Evolutionary conservation across 2,329 filamentous ascomycete genomes (phyloP).

Genomic region (Elsinoe australis): DNA sequence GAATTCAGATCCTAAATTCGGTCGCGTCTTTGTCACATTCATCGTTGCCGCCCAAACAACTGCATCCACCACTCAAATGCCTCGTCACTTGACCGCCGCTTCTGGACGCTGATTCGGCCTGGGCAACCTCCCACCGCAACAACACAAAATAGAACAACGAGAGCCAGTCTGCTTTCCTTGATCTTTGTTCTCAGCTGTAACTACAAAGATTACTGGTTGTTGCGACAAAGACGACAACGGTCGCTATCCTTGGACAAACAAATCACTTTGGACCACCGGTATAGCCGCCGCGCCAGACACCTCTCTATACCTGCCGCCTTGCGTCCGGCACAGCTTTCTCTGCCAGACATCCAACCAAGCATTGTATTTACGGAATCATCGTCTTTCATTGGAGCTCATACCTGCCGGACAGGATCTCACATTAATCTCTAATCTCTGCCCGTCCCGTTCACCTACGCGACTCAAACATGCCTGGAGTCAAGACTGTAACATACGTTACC

Average conservation of each 20-base stretch:
- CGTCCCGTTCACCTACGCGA: too few relatives aligned
- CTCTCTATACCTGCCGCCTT: too few relatives aligned
- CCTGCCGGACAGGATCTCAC: too few relatives aligned
- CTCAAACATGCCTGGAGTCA: conserved; percentile 43
- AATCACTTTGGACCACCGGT: too few relatives aligned
- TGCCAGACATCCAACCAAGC: too few relatives aligned
- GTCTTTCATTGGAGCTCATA: too few relatives aligned
- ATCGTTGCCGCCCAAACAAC: conserved; percentile 15
- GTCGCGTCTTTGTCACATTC: conserved; percentile 1
- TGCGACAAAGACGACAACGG: neutral
- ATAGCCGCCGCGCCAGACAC: too few relatives aligned
- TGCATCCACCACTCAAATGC: conserved; percentile 1
- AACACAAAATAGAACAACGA: neutral
- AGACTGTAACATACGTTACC: conserved; percentile 85
- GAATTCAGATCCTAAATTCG: too few relatives aligned
- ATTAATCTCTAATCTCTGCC: too few relatives aligned
- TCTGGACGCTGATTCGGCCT: conserved; percentile 9
- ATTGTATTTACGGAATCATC: too few relatives aligned
- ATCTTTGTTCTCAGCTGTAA: neutral
- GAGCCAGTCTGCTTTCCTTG: neutral
- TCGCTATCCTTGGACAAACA: too few relatives aligned
- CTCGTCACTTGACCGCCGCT: conserved; percentile 16
- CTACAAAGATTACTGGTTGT: neutral
- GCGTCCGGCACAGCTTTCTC: too few relatives aligned
- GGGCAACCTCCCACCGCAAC: conserved; percentile 1